phyloP scores from a whole-genome alignment of 192 early-diverging fungal genomes.

The Mortierella claussenii region DNA sequence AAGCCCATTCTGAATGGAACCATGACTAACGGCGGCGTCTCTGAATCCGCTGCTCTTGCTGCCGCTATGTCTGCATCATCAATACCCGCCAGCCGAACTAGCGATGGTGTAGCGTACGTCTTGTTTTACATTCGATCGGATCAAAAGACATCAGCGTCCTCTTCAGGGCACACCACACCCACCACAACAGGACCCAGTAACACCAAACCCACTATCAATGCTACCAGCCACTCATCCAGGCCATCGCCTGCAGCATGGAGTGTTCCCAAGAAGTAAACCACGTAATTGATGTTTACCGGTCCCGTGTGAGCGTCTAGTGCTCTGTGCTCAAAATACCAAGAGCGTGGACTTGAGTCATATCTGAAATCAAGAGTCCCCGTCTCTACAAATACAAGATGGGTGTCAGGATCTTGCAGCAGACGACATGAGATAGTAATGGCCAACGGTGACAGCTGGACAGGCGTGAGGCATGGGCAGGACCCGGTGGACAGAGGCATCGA shows the following conservation, averaged over 20 bases:
- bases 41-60: constrained; percentile 40
- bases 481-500: too few relatives aligned
- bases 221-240: constrained; percentile 10
- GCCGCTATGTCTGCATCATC: constrained; percentile 45
- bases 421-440: too few relatives aligned
- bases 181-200: not conserved
- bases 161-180: constrained; percentile 1
- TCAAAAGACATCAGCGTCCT: constrained; percentile 18
- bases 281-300: too few relatives aligned
- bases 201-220: constrained; percentile 26
- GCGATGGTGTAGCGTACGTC: constrained; percentile 80
- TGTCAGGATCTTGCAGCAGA: too few relatives aligned
- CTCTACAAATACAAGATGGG: too few relatives aligned
- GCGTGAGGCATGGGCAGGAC: not conserved
- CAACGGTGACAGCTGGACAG: not conserved
- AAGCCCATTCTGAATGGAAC: constrained; percentile 15
- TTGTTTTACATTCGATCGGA: constrained; percentile 74
- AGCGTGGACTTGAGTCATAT: not conserved
- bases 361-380: not conserved
- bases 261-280: constrained; percentile 27
- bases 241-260: constrained; percentile 27
- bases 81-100: constrained; percentile 34
- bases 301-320: too few relatives aligned
- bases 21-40: constrained; percentile 15
- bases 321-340: constrained; percentile 1